phyloP scores from a whole-genome alignment of 148 eudicot species.

The Chenopodium berlandieri region DNA sequence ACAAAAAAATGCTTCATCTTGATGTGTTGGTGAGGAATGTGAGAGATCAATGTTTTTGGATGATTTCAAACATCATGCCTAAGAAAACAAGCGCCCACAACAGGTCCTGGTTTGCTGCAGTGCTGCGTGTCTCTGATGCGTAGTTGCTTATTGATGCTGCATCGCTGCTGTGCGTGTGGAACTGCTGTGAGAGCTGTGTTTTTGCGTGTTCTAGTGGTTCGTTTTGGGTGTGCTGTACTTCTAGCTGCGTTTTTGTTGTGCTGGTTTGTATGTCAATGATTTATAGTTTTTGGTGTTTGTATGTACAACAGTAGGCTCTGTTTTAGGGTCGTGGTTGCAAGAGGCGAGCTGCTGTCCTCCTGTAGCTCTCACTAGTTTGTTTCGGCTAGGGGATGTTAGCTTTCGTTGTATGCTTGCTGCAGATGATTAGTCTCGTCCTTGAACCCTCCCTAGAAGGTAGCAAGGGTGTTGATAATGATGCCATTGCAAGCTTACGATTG shows the following conservation, averaged over 20 bases:
- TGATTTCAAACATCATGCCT: neutral
- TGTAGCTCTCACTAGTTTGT: too few relatives aligned
- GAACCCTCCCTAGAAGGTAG: neutral
- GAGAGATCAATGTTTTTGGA: neutral
- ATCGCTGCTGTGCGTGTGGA: neutral
- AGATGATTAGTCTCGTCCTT: neutral
- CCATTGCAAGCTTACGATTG: neutral
- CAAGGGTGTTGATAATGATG: constrained; percentile 1
- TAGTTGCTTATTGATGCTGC: neutral
- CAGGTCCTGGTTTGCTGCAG: neutral
- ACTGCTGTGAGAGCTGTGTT: too few relatives aligned
- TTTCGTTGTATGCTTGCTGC: neutral
- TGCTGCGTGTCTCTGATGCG: neutral
- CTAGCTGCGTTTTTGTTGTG: too few relatives aligned
- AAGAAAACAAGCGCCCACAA: neutral
- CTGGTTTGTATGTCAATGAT: too few relatives aligned
- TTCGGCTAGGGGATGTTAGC: too few relatives aligned
- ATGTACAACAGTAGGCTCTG: too few relatives aligned
- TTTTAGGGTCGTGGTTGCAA: too few relatives aligned
- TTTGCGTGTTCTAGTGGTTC: too few relatives aligned
- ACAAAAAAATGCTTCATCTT: neutral
- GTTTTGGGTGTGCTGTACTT: too few relatives aligned
- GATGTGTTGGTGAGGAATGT: neutral
- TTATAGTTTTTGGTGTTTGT: too few relatives aligned
- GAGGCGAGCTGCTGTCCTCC: too few relatives aligned